A percentile compares a stretch with the other conserved stretches of the same genome.
Evolutionary conservation across 495 filamentous ascomycete species (phyloP).

Genomic region (Penicillium salamii): DNA sequence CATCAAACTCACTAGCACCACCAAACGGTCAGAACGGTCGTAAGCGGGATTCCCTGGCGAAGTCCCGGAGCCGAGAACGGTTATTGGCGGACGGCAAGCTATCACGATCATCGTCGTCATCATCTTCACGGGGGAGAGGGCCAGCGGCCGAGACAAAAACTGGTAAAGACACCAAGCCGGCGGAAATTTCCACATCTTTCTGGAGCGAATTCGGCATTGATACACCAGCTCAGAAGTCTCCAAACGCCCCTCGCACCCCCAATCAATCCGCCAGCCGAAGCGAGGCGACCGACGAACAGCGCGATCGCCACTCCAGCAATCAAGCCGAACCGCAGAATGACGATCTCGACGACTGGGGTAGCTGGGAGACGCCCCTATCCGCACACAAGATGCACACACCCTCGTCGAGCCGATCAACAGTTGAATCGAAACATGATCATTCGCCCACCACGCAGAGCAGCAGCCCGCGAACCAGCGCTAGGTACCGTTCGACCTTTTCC

Average conservation of each 20-base stretch:
- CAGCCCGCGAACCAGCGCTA: constrained; percentile 51
- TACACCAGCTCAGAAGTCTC: constrained; percentile 47
- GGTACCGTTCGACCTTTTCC: constrained; percentile 44
- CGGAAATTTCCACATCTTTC: constrained; percentile 46
- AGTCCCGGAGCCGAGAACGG: constrained; percentile 40
- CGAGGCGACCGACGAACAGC: constrained; percentile 28
- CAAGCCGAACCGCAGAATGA: constrained; percentile 48
- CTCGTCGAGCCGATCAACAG: constrained; percentile 45
- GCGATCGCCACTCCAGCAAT: constrained; percentile 29
- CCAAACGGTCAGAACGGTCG: constrained; percentile 14
- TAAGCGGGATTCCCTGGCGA: constrained; percentile 35
- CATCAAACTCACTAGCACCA: constrained; percentile 22
- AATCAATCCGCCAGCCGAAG: constrained; percentile 9
- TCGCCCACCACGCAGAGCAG: constrained; percentile 47
- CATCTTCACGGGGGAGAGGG: constrained; percentile 32
- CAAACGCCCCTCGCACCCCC: constrained; percentile 32
- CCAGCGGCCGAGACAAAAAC: constrained; percentile 35
- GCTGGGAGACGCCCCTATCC: constrained; percentile 61
- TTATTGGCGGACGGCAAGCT: constrained; percentile 33
- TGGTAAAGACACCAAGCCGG: constrained; percentile 49
- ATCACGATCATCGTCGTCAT: constrained; percentile 36
- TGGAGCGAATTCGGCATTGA: constrained; percentile 56
- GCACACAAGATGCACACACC: constrained; percentile 43
- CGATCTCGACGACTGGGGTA: constrained; percentile 60
- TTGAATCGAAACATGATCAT: constrained; percentile 43